Conservation (phyloP, 1,284 basidiomycete genomes). For the Leccinum fallax region DNA sequence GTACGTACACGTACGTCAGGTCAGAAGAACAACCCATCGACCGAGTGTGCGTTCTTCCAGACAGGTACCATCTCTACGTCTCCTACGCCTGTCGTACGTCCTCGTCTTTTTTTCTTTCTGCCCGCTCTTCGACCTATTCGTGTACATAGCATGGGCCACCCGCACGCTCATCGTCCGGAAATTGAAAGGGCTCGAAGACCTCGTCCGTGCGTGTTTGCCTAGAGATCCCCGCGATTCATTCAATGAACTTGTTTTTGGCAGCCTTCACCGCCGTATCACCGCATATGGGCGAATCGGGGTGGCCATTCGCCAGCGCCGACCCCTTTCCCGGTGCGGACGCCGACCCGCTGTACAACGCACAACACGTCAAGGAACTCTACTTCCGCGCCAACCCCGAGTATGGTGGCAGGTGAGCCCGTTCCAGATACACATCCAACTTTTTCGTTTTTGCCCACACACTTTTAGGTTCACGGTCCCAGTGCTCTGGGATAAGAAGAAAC, state of each 20-base stretch:
- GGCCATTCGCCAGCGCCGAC: slow-evolving; percentile 82
- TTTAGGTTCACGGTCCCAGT: slow-evolving; percentile 87
- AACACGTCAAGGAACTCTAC: slow-evolving; percentile 88
- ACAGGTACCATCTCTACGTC: slow-evolving; percentile 89
- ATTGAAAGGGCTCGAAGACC: slow-evolving; percentile 88
- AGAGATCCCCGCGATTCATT: background rate
- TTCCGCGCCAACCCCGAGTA: slow-evolving; percentile 75
- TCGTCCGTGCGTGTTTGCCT: slow-evolving; percentile 64
- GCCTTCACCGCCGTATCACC: slow-evolving; percentile 87
- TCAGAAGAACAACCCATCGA: background rate
- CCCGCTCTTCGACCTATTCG: background rate
- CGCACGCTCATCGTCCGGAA: slow-evolving; percentile 86
- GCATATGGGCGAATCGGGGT: slow-evolving; percentile 80
- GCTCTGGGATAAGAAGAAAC: slow-evolving; percentile 90
- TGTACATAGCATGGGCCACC: slow-evolving; percentile 83
- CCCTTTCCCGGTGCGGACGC: slow-evolving; percentile 70
- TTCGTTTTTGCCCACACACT: background rate
- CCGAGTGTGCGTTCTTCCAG: slow-evolving; percentile 39
- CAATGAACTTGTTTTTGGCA: slow-evolving; percentile 1
- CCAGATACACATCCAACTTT: background rate
- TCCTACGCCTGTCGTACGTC: slow-evolving; percentile 76
- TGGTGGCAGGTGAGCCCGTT: slow-evolving; percentile 51
- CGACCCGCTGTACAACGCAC: slow-evolving; percentile 68
- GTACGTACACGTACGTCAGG: slow-evolving; percentile 43
- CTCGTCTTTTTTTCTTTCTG: background rate